Evolutionary conservation across 495 filamentous ascomycete genomes (phyloP).

Genomic region (Aspergillus diversus): DNA sequence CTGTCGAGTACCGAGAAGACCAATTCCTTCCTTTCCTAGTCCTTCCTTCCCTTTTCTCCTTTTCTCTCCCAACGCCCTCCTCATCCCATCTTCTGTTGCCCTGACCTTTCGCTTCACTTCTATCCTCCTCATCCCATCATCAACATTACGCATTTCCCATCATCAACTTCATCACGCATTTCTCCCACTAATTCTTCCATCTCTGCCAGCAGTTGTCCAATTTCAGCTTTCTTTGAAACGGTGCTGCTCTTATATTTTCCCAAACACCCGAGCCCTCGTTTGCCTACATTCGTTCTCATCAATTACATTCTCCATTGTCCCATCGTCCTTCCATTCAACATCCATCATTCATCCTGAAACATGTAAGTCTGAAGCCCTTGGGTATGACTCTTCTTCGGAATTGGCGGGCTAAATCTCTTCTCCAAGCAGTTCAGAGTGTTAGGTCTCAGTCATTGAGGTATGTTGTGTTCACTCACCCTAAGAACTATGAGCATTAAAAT

Average conservation of each 20-base stretch:
- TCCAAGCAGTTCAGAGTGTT: not conserved
- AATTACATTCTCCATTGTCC: not conserved
- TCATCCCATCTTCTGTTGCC: slow-evolving; percentile 7
- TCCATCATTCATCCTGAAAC: slow-evolving; percentile 16
- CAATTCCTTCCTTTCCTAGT: slow-evolving; percentile 13
- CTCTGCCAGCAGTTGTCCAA: slow-evolving; percentile 9
- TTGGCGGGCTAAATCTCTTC: not conserved
- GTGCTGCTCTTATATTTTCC: slow-evolving; percentile 8
- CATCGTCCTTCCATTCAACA: slow-evolving; percentile 10
- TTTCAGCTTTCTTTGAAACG: slow-evolving; percentile 6
- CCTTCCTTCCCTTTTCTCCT: slow-evolving; percentile 10
- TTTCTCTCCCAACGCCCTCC: slow-evolving; percentile 5
- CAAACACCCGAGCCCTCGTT: not conserved
- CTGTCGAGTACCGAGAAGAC: not conserved
- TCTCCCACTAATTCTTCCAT: slow-evolving; percentile 29
- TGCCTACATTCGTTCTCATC: slow-evolving; percentile 13
- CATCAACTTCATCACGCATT: not conserved
- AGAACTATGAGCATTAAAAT: not conserved
- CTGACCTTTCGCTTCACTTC: slow-evolving; percentile 15
- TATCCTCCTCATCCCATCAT: slow-evolving; percentile 27
- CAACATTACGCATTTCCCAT: slow-evolving; percentile 18
- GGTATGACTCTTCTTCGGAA: not conserved
- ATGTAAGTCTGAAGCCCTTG: slow-evolving; percentile 1
- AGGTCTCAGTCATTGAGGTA: slow-evolving; percentile 16
- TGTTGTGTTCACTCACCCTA: not conserved